These are phyloP conservation scores for Salix dunnii DNA, from an alignment of 345 rosid genomes.

Conservation along the genomic window DNA sequence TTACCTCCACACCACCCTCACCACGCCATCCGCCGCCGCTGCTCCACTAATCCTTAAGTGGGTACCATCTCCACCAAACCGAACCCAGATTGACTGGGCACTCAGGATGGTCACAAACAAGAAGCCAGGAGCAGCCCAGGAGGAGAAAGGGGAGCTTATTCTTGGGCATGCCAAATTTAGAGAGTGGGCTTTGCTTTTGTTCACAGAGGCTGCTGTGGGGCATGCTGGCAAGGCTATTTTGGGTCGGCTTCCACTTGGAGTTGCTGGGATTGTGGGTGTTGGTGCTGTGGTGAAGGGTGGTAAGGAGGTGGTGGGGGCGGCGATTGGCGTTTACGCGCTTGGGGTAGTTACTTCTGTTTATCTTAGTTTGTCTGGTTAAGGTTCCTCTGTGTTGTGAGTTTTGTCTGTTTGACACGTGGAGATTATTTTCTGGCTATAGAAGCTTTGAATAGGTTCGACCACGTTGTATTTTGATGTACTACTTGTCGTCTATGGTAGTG, in stretches of 20 bases:
- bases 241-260: constrained; percentile 62
- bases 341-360: constrained; percentile 73
- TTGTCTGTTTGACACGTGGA: no score
- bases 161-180: constrained; percentile 42
- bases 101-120: constrained; percentile 32
- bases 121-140: background rate
- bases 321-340: constrained; percentile 69
- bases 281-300: constrained; percentile 55
- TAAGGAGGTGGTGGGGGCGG: constrained; percentile 51
- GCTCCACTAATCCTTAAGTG: constrained; percentile 48
- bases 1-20: constrained; percentile 50
- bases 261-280: constrained; percentile 65
- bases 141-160: constrained; percentile 16
- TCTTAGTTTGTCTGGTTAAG: constrained; percentile 54
- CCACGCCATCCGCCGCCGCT: constrained; percentile 17
- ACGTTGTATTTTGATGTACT: no score
- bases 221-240: constrained; percentile 66
- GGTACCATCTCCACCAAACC: constrained; percentile 71
- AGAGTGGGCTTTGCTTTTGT: constrained; percentile 70
- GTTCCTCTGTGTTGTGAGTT: background rate
- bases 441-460: no score
- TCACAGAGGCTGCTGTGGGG: constrained; percentile 47
- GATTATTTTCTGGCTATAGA: no score
- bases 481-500: no score
- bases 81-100: constrained; percentile 64